These are phyloP conservation scores for Sporobolomyces phaffii DNA, from an alignment of 768 basidiomycete species.

Conservation along the genomic window DNA sequence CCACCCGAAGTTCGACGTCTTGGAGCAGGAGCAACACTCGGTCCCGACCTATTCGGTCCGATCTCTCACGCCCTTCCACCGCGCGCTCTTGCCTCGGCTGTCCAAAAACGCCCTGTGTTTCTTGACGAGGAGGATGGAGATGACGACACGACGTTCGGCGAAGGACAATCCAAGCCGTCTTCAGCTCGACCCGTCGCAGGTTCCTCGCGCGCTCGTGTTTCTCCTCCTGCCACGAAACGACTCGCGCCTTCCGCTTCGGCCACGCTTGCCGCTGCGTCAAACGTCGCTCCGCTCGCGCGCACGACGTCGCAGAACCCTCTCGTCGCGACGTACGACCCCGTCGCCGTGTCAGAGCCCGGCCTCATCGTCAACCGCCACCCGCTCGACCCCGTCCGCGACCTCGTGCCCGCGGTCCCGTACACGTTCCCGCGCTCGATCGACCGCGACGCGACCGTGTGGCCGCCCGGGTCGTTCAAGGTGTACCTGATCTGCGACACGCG, in stretches of 20 bases:
- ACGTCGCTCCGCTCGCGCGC: not conserved
- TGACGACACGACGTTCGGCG: not conserved
- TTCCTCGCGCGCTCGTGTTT: not conserved
- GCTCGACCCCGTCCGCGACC: conserved; percentile 30
- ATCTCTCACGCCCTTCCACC: not conserved
- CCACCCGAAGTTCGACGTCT: conserved; percentile 14
- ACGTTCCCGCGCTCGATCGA: not conserved
- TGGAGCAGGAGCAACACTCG: conserved; percentile 5
- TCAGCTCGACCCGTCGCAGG: not conserved
- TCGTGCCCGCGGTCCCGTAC: not conserved
- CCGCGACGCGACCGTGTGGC: conserved; percentile 44
- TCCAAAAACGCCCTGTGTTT: too few species aligned
- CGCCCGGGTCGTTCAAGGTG: conserved; percentile 47
- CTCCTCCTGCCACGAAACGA: not conserved
- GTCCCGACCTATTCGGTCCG: not conserved
- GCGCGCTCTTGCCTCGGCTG: too few species aligned
- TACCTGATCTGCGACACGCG: conserved; percentile 48
- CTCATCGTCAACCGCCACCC: conserved; percentile 24
- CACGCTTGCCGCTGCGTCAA: not conserved
- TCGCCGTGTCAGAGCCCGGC: too few species aligned
- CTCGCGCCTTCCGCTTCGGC: not conserved
- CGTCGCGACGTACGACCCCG: conserved; percentile 3
- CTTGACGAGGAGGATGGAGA: too few species aligned
- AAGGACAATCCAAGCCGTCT: not conserved
- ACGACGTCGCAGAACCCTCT: conserved; percentile 8